Evolutionary conservation across 805 yeast genomes (phyloP).

Genomic region (Metschnikowia continentalis): DNA sequence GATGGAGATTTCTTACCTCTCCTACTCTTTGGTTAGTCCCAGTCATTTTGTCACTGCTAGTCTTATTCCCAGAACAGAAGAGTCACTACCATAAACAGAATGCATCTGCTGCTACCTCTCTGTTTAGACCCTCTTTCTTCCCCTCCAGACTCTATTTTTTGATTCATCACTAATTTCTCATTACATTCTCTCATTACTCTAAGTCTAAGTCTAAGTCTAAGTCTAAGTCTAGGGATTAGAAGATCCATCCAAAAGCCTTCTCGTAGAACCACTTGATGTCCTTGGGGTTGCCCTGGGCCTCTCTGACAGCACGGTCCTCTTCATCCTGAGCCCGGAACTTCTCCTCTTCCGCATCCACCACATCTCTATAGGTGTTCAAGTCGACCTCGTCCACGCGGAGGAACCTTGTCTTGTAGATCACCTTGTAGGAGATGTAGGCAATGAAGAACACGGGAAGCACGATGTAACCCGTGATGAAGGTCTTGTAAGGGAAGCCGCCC

Average conservation of each 20-base stretch:
- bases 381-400: conserved; percentile 57
- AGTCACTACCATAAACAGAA: too few species aligned
- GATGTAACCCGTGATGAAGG: conserved; percentile 74
- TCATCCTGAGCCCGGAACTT: conserved; percentile 31
- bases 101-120: too few species aligned
- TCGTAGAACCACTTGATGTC: conserved; percentile 48
- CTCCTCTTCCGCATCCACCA: conserved; percentile 51
- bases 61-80: too few species aligned
- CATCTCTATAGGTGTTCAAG: conserved; percentile 52
- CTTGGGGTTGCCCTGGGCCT: conserved; percentile 41
- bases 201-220: too few species aligned
- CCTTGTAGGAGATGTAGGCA: conserved; percentile 57
- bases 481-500: conserved; percentile 44
- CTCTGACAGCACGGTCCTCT: conserved; percentile 32
- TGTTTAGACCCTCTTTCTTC: too few species aligned
- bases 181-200: too few species aligned
- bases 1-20: too few species aligned
- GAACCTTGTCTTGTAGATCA: conserved; percentile 45
- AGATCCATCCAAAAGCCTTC: conserved; percentile 46
- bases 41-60: too few species aligned
- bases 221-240: conserved; percentile 21
- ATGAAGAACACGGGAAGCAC: conserved; percentile 63
- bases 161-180: too few species aligned
- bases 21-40: too few species aligned
- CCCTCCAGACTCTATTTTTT: too few species aligned